Evolutionary conservation across 192 early-diverging fungal genomes (phyloP), one percentile per base, ranked within the genome.

Genomic region (Coemansia sp.): DNA sequence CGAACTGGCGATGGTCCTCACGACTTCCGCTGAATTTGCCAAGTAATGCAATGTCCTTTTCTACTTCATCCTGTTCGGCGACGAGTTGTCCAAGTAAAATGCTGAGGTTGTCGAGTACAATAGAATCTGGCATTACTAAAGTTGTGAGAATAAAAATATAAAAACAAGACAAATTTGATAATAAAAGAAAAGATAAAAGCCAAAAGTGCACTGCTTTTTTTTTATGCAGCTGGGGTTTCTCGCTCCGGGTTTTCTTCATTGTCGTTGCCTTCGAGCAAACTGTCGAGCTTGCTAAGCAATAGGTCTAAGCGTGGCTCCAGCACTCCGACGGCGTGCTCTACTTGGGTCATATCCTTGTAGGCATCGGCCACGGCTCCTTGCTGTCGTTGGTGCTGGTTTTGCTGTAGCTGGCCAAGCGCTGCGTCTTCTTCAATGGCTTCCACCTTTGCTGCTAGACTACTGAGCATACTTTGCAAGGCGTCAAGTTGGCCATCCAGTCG

Each of bases 291-390:
- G 31, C 71, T 45, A 1, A 82, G 72, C 34, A 82, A 64, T 2
- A 21, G 9, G 60, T 82, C 75, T 32, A 82, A 46, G 42, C 64
- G 72, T 15, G 72, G 25, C 60, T 82, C 80, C 25, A 74, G 69
- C 25, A 51, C 50, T 23, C 59, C 72, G 45, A 77, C 39, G 19
- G 69, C 68, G 15, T 72, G 32, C 48, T 82, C 80, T 0, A 67
- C 68, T n/a, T 46, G 36, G 12, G 59, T 19, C 23, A 74, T 77
- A 23, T 77, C 80, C 58, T 68, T 68, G 31, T 67, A 67, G 9
- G 75, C 80, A 37, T 77, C 72, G 19, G 73, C 70, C 6, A 78
- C 67, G 17, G 44, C 23, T 25, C 39, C 31, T 44, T 66, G 27
- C 9, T 36, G 34, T 1, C n/a, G 46, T 36, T 36, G 34, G 2